phyloP scores from a whole-genome alignment of 2,329 filamentous ascomycete species.

The Diaporthe sp. region DNA sequence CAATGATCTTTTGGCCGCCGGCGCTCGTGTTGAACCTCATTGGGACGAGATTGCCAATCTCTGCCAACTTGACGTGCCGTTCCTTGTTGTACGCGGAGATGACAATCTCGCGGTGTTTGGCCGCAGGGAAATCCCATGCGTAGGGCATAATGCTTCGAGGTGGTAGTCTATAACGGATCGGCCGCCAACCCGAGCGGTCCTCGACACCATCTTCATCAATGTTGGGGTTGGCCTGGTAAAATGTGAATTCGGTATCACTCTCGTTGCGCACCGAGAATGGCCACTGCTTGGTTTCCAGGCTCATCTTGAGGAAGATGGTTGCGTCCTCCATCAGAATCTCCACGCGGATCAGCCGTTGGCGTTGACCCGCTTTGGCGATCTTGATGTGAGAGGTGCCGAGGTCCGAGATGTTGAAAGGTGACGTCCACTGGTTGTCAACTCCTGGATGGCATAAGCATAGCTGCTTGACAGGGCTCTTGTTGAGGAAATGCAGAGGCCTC shows the following conservation, averaged over 20 bases:
- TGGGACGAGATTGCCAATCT: slow-evolving; percentile 95
- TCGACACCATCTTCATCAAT: slow-evolving; percentile 89
- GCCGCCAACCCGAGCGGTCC: slow-evolving; percentile 89
- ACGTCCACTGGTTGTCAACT: slow-evolving; percentile 97
- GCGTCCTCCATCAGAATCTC: slow-evolving; percentile 94
- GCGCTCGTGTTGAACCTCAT: slow-evolving; percentile 84
- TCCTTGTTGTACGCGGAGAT: slow-evolving; percentile 84
- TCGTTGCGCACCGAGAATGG: slow-evolving; percentile 99
- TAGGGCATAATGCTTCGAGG: slow-evolving; percentile 99
- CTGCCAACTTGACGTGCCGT: slow-evolving; percentile 91
- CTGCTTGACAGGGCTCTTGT: slow-evolving; percentile 86
- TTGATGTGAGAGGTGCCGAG: slow-evolving; percentile 94
- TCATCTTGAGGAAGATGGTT: slow-evolving; percentile 93
- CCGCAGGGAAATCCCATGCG: slow-evolving; percentile 98
- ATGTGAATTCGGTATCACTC: slow-evolving; percentile 95
- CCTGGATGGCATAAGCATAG: slow-evolving; percentile 93
- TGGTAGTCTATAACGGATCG: slow-evolving; percentile 91
- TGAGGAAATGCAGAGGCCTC: slow-evolving; percentile 89
- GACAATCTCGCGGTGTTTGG: slow-evolving; percentile 94
- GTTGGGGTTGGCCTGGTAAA: slow-evolving; percentile 95
- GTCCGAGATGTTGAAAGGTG: slow-evolving; percentile 97
- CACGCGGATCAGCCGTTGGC: slow-evolving; percentile 87
- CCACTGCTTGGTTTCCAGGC: slow-evolving; percentile 93
- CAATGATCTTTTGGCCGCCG: slow-evolving; percentile 87
- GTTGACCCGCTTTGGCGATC: slow-evolving; percentile 88